Conservation (phyloP, 306 rosid genomes). For the Spatholobus suberectus region DNA sequence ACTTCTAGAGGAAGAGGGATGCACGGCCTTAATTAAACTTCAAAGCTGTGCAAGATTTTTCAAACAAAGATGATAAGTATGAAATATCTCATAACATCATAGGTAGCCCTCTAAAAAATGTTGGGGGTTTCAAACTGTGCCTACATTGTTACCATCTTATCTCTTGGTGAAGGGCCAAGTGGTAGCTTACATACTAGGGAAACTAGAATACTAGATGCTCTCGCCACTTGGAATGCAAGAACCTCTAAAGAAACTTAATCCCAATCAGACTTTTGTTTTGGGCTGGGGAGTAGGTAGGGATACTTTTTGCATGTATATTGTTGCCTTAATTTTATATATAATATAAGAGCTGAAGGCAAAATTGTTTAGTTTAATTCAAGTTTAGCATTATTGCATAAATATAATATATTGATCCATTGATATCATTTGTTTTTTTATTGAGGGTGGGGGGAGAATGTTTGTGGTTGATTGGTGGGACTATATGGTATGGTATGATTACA, state of each 20-base stretch:
- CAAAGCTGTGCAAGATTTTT: not conserved
- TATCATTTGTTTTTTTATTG: not conserved
- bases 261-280: not conserved
- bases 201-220: not conserved
- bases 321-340: not conserved
- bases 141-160: not conserved
- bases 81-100: not conserved
- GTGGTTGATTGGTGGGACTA: constrained; percentile 6
- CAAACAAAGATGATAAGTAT: not conserved
- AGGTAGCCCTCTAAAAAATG: not conserved
- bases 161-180: not conserved
- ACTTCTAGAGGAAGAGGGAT: constrained; percentile 3
- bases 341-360: not conserved
- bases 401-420: not conserved
- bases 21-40: not conserved
- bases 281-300: not conserved
- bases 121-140: not conserved
- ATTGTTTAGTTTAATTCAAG: not conserved
- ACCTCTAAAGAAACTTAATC: not conserved
- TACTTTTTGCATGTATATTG: not conserved
- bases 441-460: not conserved
- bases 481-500: not conserved
- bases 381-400: not conserved
- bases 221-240: constrained; percentile 1
- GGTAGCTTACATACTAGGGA: not conserved